Base-by-base conservation (phyloP, 2,329 filamentous ascomycete genomes). In the Teratosphaeria nubilosa region DNA sequence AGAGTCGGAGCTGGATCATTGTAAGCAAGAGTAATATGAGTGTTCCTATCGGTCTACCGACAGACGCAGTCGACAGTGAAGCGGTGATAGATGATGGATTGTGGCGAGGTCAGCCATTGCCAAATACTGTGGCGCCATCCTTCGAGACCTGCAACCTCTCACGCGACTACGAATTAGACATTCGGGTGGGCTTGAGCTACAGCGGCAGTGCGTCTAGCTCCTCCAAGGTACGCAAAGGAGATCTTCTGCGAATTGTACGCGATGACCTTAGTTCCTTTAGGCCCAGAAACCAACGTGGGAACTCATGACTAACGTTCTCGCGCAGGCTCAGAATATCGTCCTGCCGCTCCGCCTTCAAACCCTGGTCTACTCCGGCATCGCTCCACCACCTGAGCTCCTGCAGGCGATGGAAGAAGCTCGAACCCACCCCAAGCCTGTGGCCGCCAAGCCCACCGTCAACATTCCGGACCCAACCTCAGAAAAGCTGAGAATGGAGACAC, bases 131-230 rank as follows among this genome's bases (percentile, higher is more conserved):
- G 11, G 86, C 90, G 10, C 94, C 94, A 0, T 86, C 85, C 0
- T 99, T 99, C 70, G 79, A 84, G 54, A 90, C 91, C 1, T 99
- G 94, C 74, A 97, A 97, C 72, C 82, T 97, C 54, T 81, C 82
- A 55, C 83, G 92, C 30, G 80, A 77, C 55, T 97, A 99, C 72
- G 87, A 91, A 69, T 75, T 99, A 41, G 90, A 96, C 73, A 76
- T 96, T 48, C 85, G 85, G 59, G 77, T 96, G 7, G 90, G 90
- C 1, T 73, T 96, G 41, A 84, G 84, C 58, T 91, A 90, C 79
- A 88, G 87, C 6, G 80, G 81, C 31, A 78, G 81, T 55, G 76
- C 76, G 54, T 74, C 75, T 50, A 54, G 59, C 34, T 55, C 58
- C 14, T 53, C 63, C 60, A 78, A 78, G 75, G 74, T 81, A 76